phyloP scores from a whole-genome alignment of 805 yeast species.

The Sporopachydermia lactativora region DNA sequence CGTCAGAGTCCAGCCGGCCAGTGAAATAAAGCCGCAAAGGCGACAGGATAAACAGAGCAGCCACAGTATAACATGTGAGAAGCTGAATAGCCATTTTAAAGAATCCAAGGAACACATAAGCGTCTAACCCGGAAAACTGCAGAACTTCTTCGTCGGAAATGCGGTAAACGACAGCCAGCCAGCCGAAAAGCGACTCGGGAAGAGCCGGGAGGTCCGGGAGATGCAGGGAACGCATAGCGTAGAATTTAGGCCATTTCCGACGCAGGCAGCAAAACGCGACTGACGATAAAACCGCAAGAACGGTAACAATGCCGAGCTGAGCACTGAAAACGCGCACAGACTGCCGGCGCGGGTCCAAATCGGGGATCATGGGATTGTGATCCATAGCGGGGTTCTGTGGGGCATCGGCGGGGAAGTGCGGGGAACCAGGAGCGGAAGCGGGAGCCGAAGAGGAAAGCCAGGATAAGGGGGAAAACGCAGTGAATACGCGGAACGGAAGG shows the following conservation, averaged over 20 bases:
- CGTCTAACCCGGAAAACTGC: slow-evolving; percentile 88
- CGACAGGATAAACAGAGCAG: slow-evolving; percentile 49
- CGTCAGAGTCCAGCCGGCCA: slow-evolving; percentile 37
- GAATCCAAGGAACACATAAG: slow-evolving; percentile 70
- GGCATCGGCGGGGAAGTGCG: too few relatives aligned
- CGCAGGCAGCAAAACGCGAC: slow-evolving; percentile 56
- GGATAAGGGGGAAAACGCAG: too few relatives aligned
- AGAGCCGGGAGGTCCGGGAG: slow-evolving; percentile 41
- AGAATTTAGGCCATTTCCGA: slow-evolving; percentile 63
- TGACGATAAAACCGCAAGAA: slow-evolving; percentile 58
- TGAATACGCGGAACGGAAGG: too few relatives aligned
- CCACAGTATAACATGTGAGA: slow-evolving; percentile 36
- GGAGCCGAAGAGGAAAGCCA: too few relatives aligned
- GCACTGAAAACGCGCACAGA: slow-evolving; percentile 50
- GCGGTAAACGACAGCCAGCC: slow-evolving; percentile 56
- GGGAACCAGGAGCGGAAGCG: too few relatives aligned
- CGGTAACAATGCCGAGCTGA: slow-evolving; percentile 56
- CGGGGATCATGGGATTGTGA: slow-evolving; percentile 6
- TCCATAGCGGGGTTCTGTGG: too few relatives aligned
- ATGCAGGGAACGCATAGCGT: slow-evolving; percentile 51
- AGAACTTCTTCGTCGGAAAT: slow-evolving; percentile 66
- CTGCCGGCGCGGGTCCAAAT: slow-evolving; percentile 12
- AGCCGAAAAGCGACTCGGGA: slow-evolving; percentile 55
- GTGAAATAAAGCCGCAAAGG: slow-evolving; percentile 63
- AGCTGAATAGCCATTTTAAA: slow-evolving; percentile 63